A percentile compares a stretch with the other conserved stretches of the same genome.
Evolutionary conservation across 805 yeast genomes (phyloP).

Genomic region (Hanseniaspora valbyensis): DNA sequence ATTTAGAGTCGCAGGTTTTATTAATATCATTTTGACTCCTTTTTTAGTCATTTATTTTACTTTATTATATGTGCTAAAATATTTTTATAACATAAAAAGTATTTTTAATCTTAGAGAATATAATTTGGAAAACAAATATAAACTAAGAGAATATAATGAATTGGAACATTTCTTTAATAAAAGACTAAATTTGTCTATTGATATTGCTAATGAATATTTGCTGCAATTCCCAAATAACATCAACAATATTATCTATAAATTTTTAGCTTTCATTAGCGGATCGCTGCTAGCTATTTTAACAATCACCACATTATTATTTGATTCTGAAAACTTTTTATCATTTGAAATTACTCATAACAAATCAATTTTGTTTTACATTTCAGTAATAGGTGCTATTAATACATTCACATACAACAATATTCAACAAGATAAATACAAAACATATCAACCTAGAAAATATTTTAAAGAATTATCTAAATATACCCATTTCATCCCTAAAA

Average conservation of each 20-base stretch:
- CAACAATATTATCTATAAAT: constrained; percentile 43
- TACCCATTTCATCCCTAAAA: constrained; percentile 80
- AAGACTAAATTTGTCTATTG: constrained; percentile 64
- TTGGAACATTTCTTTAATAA: constrained; percentile 76
- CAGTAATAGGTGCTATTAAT: constrained; percentile 77
- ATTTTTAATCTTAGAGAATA: constrained; percentile 54
- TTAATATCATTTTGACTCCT: constrained; percentile 76
- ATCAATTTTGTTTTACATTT: constrained; percentile 77
- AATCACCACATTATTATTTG: constrained; percentile 52
- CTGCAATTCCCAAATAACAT: constrained; percentile 85
- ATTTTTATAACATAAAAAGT: constrained; percentile 84
- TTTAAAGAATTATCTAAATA: constrained; percentile 66
- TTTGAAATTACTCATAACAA: constrained; percentile 76
- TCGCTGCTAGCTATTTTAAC: constrained; percentile 84
- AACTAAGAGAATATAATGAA: constrained; percentile 86
- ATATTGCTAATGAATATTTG: constrained; percentile 70
- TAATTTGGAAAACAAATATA: constrained; percentile 93
- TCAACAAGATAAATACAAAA: constrained; percentile 53
- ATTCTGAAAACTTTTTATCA: constrained; percentile 82
- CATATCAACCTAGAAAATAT: constrained; percentile 91
- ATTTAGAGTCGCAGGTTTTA: constrained; percentile 75
- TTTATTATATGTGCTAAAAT: constrained; percentile 72
- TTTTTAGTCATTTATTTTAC: constrained; percentile 74
- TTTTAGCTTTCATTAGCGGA: constrained; percentile 67
- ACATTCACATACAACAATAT: constrained; percentile 58